A percentile compares a stretch with the other conserved stretches of the same genome.
Evolutionary conservation across 768 basidiomycete genomes (phyloP).

Genomic region (Hygrophoropsis aurantiaca): DNA sequence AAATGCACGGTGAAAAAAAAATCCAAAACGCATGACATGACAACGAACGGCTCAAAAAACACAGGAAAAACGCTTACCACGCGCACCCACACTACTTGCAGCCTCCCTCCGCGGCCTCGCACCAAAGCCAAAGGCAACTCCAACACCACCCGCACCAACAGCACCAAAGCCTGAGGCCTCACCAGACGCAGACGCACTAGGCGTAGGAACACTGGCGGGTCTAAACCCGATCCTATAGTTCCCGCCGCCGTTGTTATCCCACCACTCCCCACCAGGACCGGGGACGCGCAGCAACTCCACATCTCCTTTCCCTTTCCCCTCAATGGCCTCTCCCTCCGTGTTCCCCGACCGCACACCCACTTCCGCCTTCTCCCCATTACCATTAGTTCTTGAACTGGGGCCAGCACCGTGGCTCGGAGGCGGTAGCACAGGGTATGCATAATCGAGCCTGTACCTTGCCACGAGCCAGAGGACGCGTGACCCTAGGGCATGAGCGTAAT

Average conservation of each 20-base stretch:
- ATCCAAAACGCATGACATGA: too few species aligned
- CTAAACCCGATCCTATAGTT: constrained; percentile 81
- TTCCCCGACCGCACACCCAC: too few species aligned
- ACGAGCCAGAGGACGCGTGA: constrained; percentile 61
- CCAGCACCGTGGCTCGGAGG: too few species aligned
- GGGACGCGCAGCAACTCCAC: too few species aligned
- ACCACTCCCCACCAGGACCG: constrained; percentile 71
- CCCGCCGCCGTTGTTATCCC: constrained; percentile 84
- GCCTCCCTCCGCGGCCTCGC: constrained; percentile 22
- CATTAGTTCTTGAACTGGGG: neutral
- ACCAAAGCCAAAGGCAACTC: too few species aligned
- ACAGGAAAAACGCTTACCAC: constrained; percentile 11
- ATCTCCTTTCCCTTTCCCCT: too few species aligned
- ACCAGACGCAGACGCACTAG: too few species aligned
- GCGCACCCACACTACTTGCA: too few species aligned
- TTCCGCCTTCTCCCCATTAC: too few species aligned
- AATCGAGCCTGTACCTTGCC: constrained; percentile 44
- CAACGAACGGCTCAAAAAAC: neutral
- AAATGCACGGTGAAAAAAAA: too few species aligned
- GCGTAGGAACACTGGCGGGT: constrained; percentile 3
- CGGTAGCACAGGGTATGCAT: constrained; percentile 14
- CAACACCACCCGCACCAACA: too few species aligned
- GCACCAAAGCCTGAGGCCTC: too few species aligned
- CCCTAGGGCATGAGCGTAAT: constrained; percentile 53
- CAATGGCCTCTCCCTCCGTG: constrained; percentile 13